Evolutionary conservation across 1,284 basidiomycete genomes (phyloP).

Genomic region (Vanrija sp.): DNA sequence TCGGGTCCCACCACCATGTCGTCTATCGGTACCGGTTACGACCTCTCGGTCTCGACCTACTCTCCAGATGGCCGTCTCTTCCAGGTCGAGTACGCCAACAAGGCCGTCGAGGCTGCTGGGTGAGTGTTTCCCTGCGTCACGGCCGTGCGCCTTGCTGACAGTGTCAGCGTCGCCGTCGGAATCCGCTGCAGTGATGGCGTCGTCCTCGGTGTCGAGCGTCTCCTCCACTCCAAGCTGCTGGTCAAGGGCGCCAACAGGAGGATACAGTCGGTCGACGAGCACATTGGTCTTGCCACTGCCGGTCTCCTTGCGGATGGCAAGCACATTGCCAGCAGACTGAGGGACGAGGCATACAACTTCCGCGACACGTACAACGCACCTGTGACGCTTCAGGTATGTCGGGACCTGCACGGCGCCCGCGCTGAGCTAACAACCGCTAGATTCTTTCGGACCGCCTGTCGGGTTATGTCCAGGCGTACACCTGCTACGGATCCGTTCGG

Average conservation of each 20-base stretch:
- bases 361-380: slow-evolving; percentile 72
- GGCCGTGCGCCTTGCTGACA: not conserved
- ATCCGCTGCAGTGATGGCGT: slow-evolving; percentile 90
- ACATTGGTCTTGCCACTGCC: slow-evolving; percentile 88
- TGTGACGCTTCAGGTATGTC: slow-evolving; percentile 71
- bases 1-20: slow-evolving; percentile 60
- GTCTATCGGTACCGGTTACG: slow-evolving; percentile 96
- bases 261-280: slow-evolving; percentile 88
- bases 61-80: slow-evolving; percentile 98
- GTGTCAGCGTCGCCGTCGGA: slow-evolving; percentile 75
- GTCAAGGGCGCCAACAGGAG: slow-evolving; percentile 89
- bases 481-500: slow-evolving; percentile 94
- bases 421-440: not conserved
- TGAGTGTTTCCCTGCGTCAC: slow-evolving; percentile 44
- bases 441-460: slow-evolving; percentile 73
- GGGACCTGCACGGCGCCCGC: not conserved
- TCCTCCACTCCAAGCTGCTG: slow-evolving; percentile 94
- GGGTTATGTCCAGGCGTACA: slow-evolving; percentile 90
- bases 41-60: slow-evolving; percentile 97
- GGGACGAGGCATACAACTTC: slow-evolving; percentile 76
- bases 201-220: slow-evolving; percentile 92
- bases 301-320: slow-evolving; percentile 93
- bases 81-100: slow-evolving; percentile 98
- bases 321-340: slow-evolving; percentile 77
- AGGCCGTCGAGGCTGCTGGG: slow-evolving; percentile 98